Evolutionary conservation across 768 basidiomycete species (phyloP).

Genomic region (Pleurotus ostreatus): DNA sequence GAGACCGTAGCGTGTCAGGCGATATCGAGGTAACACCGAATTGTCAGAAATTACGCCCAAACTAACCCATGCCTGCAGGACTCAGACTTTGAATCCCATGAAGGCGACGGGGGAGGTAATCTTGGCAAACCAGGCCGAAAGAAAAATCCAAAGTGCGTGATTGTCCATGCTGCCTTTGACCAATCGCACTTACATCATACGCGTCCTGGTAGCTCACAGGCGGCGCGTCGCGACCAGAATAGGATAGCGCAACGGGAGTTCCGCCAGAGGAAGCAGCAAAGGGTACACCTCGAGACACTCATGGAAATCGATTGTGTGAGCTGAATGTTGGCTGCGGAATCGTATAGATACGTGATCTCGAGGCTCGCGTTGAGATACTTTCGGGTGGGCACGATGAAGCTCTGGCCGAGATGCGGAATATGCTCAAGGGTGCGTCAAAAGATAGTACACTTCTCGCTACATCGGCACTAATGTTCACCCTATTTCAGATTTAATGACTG

Average conservation of each 20-base stretch:
- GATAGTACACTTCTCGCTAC: not conserved
- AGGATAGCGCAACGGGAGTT: conserved; percentile 93
- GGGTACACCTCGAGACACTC: conserved; percentile 35
- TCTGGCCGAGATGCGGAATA: conserved; percentile 74
- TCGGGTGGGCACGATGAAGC: conserved; percentile 92
- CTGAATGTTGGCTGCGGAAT: not conserved
- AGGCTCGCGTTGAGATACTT: conserved; percentile 91
- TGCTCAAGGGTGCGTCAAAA: conserved; percentile 58
- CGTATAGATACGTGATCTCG: conserved; percentile 85
- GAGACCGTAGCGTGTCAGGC: conserved; percentile 64
- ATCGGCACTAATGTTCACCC: not conserved
- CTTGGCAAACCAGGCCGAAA: conserved; percentile 74
- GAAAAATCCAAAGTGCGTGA: conserved; percentile 82
- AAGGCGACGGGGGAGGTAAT: conserved; percentile 30
- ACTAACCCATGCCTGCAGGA: conserved; percentile 33
- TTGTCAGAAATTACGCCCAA: too few species aligned
- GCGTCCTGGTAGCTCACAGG: conserved; percentile 62
- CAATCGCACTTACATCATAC: conserved; percentile 12
- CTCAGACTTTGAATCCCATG: conserved; percentile 63
- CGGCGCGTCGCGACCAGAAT: conserved; percentile 84
- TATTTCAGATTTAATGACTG: conserved; percentile 72
- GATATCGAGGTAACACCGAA: conserved; percentile 45
- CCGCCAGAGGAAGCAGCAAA: conserved; percentile 86
- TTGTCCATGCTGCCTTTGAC: conserved; percentile 10
- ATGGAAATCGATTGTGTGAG: too few species aligned